A percentile compares a stretch with the other conserved stretches of the same genome.
These are phyloP conservation scores for Colletotrichum aenigma DNA, from an alignment of 2,329 filamentous ascomycete species.

Conservation along the genomic window DNA sequence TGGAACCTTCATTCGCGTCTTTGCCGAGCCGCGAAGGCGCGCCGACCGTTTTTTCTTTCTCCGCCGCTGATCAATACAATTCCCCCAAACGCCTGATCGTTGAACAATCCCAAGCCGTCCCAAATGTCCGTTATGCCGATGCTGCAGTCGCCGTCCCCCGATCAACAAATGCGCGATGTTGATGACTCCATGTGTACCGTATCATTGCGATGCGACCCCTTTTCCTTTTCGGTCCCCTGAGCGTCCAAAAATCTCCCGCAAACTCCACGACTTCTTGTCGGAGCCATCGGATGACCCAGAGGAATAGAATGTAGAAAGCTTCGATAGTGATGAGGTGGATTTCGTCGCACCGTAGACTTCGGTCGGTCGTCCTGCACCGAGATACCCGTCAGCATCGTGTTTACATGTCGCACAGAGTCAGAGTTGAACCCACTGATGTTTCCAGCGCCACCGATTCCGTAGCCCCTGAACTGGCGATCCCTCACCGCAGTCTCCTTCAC, in stretches of 20 bases:
- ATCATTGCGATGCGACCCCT: not conserved
- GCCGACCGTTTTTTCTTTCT: not conserved
- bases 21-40: not conserved
- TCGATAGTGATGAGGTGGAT: not conserved
- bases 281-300: not conserved
- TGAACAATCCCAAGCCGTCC: not conserved
- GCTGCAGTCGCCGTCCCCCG: not conserved
- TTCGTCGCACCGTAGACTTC: constrained; percentile 26
- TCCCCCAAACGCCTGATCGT: not conserved
- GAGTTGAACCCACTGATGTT: constrained; percentile 38
- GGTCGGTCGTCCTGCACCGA: constrained; percentile 24
- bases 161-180: not conserved
- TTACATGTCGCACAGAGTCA: not conserved
- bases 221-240: constrained; percentile 4
- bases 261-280: constrained; percentile 4
- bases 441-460: constrained; percentile 42
- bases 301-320: not conserved
- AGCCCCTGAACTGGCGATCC: constrained; percentile 37
- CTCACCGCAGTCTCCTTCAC: constrained; percentile 29
- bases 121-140: not conserved
- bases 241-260: constrained; percentile 11
- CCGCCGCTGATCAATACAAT: not conserved
- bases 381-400: not conserved
- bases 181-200: not conserved
- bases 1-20: not conserved